phyloP scores from a whole-genome alignment of 2,329 filamentous ascomycete species.

The Fusarium sacchari region DNA sequence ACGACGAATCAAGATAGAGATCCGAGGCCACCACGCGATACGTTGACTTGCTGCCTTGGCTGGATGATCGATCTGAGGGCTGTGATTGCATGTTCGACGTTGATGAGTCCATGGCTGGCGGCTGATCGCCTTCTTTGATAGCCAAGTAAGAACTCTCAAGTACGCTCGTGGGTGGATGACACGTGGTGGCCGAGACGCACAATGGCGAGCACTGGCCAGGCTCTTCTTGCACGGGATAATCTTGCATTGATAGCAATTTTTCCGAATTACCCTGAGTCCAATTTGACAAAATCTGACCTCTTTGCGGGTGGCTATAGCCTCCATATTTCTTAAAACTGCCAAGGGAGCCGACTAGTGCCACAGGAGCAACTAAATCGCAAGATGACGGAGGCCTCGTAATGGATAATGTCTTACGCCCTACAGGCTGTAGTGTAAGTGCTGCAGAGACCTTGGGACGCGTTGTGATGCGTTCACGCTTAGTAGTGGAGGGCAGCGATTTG shows the following conservation, averaged over 20 bases:
- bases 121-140: background rate
- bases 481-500: conserved; percentile 10
- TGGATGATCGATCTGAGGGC: background rate
- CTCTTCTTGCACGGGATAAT: background rate
- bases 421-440: conserved; percentile 13
- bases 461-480: background rate
- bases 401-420: conserved; percentile 23
- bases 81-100: background rate
- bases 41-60: background rate
- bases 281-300: conserved; percentile 10
- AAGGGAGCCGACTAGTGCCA: background rate
- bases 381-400: background rate
- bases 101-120: background rate
- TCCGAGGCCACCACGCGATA: background rate
- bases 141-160: background rate
- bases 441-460: background rate
- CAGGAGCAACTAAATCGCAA: background rate
- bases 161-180: conserved; percentile 1
- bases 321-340: background rate
- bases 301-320: background rate
- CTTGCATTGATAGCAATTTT: background rate
- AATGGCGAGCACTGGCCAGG: background rate
- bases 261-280: conserved; percentile 25
- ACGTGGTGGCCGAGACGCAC: conserved; percentile 10
- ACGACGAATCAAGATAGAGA: background rate